Evolutionary conservation across 2,329 filamentous ascomycete genomes (phyloP).

Genomic region (Microdochium trichocladiopsis): DNA sequence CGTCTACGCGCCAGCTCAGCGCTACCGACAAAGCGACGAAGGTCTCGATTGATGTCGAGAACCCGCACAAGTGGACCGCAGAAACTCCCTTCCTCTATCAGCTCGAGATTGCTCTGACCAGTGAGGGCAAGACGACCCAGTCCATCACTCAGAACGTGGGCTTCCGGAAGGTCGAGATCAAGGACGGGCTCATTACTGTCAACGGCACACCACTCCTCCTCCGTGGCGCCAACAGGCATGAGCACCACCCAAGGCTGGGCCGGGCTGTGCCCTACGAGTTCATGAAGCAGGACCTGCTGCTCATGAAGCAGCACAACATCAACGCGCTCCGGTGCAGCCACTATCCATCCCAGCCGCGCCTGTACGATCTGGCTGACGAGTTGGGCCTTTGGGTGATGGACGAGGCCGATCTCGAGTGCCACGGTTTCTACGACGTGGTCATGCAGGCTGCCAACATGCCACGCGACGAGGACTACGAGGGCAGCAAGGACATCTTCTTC

Average conservation of each 20-base stretch:
- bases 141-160: constrained; percentile 48
- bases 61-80: constrained; percentile 62
- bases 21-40: background rate
- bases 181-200: constrained; percentile 51
- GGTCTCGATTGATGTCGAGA: constrained; percentile 31
- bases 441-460: constrained; percentile 44
- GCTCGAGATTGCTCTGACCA: constrained; percentile 34
- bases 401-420: constrained; percentile 44
- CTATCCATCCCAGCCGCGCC: constrained; percentile 54
- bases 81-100: constrained; percentile 58
- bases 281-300: constrained; percentile 51
- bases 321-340: constrained; percentile 65
- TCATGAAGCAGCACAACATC: constrained; percentile 67
- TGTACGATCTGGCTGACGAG: constrained; percentile 57
- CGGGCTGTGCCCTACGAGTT: constrained; percentile 57
- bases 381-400: constrained; percentile 57
- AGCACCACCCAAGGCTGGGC: constrained; percentile 59
- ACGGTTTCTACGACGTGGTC: constrained; percentile 43
- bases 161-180: constrained; percentile 58
- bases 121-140: constrained; percentile 18
- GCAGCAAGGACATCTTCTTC: constrained; percentile 51
- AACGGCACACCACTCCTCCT: constrained; percentile 56
- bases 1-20: background rate
- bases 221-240: constrained; percentile 61
- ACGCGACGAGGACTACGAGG: constrained; percentile 50